Evolutionary conservation across 78 protist species (phyloP).

Genomic region (Protostelium mycophagum): DNA sequence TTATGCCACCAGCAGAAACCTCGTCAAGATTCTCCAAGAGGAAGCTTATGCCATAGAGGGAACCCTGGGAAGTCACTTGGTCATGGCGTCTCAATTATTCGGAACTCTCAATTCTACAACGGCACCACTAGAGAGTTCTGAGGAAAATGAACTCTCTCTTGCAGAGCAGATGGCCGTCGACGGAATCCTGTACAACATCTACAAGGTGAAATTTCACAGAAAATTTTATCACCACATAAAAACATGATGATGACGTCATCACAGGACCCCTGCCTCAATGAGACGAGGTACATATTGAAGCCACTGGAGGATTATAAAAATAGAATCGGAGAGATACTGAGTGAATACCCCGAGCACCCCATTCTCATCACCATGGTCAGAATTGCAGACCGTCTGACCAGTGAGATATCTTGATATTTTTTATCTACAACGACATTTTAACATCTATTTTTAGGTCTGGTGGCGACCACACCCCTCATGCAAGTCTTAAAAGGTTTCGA

Average conservation of each 20-base stretch:
- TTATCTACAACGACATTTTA: too few relatives aligned
- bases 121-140: neutral
- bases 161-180: neutral
- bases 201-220: neutral
- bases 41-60: neutral
- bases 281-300: neutral
- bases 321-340: constrained; percentile 17
- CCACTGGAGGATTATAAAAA: constrained; percentile 18
- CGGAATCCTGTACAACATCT: neutral
- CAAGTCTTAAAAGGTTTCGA: constrained; percentile 72
- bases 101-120: neutral
- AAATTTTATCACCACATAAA: neutral
- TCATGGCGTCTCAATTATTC: neutral
- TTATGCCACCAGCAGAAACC: neutral
- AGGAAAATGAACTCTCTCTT: too few relatives aligned
- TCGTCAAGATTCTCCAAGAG: neutral
- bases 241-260: neutral
- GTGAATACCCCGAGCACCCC: constrained; percentile 47
- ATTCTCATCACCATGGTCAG: constrained; percentile 16
- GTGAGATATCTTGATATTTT: too few relatives aligned
- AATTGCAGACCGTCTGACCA: constrained; percentile 31
- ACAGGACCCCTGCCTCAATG: neutral
- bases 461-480: constrained; percentile 54
- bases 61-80: neutral
- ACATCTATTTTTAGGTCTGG: too few relatives aligned